phyloP scores from a whole-genome alignment of 495 filamentous ascomycete genomes.

The Penicillium paxilli region DNA sequence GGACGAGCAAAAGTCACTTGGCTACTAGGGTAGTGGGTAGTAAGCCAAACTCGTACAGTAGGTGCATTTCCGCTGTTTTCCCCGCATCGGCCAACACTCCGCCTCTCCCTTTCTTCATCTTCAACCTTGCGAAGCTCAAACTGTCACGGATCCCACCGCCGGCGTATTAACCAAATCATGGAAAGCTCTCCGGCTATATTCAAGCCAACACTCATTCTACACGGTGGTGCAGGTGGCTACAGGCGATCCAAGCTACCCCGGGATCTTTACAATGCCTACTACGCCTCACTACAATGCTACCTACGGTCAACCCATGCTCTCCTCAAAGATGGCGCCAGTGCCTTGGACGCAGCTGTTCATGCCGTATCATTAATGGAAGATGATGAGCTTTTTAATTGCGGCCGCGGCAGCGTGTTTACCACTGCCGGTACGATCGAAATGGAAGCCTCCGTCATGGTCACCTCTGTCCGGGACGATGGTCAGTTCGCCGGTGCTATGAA shows the following conservation, averaged over 20 bases:
- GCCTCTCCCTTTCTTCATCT: no score
- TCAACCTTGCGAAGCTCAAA: no score
- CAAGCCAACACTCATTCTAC: constrained; percentile 75
- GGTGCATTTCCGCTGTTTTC: no score
- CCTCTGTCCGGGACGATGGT: constrained; percentile 25
- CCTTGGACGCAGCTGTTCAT: constrained; percentile 71
- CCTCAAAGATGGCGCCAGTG: constrained; percentile 47
- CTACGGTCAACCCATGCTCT: constrained; percentile 45
- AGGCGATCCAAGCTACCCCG: constrained; percentile 65
- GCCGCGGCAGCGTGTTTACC: constrained; percentile 84
- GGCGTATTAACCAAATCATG: background rate
- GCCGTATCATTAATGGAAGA: constrained; percentile 80
- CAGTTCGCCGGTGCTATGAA: constrained; percentile 56
- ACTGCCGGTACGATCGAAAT: constrained; percentile 79
- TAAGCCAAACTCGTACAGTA: no score
- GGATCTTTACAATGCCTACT: constrained; percentile 58
- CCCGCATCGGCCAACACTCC: no score
- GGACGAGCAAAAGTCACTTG: no score
- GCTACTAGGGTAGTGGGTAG: no score
- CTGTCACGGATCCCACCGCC: background rate
- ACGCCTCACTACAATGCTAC: constrained; percentile 63
- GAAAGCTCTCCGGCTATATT: constrained; percentile 21
- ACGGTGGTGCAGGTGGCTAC: constrained; percentile 86
- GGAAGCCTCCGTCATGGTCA: constrained; percentile 90
- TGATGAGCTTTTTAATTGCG: constrained; percentile 82